These are phyloP conservation scores for Globisporangium echinulatum DNA, from an alignment of 352 stramenopile genomes.

Conservation along the genomic window DNA sequence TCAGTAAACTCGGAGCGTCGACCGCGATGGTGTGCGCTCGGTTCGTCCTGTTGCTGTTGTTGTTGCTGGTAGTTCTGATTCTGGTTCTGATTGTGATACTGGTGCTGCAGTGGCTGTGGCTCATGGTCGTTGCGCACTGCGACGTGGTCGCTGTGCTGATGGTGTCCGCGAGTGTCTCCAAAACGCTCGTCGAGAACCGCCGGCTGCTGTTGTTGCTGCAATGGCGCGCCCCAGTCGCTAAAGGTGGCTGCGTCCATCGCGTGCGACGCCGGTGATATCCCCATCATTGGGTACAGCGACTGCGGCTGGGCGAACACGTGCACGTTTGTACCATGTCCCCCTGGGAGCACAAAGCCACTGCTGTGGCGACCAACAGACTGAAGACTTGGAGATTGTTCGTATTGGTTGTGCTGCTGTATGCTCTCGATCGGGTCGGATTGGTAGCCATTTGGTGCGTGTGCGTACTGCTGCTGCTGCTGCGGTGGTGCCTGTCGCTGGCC, in stretches of 20 bases:
- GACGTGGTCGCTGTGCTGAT: background rate
- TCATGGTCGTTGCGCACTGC: constrained; percentile 3
- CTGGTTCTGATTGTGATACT: constrained; percentile 10
- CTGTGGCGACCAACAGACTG: background rate
- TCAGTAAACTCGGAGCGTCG: too few relatives aligned
- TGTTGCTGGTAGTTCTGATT: constrained; percentile 1
- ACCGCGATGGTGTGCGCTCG: too few relatives aligned
- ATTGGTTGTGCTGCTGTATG: background rate
- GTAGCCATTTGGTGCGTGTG: background rate
- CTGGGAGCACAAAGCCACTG: background rate
- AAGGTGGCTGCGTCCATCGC: background rate
- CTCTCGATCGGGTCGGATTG: background rate
- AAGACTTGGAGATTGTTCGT: too few relatives aligned
- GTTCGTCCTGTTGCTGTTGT: constrained; percentile 17
- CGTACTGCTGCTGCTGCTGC: constrained; percentile 9
- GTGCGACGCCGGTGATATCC: background rate
- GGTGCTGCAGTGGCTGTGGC: constrained; percentile 15
- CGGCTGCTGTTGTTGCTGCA: background rate
- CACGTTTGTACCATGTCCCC: background rate
- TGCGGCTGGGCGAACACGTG: constrained; percentile 6
- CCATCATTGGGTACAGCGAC: background rate
- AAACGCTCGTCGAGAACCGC: too few relatives aligned
- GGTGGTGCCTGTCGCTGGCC: constrained; percentile 23
- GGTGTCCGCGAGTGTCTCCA: too few relatives aligned
- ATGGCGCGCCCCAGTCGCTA: constrained; percentile 7